These are phyloP conservation scores for Tephrocybe sp. DNA, from an alignment of 768 basidiomycete species.

Conservation along the genomic window DNA sequence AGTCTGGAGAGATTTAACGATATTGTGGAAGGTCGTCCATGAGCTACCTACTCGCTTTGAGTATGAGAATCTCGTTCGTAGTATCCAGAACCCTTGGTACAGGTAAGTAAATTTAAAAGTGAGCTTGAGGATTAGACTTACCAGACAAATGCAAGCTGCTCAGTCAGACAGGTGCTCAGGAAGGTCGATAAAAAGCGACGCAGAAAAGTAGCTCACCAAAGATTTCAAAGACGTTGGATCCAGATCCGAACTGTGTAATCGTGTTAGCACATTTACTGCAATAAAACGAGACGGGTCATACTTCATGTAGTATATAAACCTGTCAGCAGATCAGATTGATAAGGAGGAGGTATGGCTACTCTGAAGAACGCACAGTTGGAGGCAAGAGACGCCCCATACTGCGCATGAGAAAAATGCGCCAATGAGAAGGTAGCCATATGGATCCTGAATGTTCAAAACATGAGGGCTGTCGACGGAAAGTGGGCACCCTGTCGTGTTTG, in stretches of 20 bases:
- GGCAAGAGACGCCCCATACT: background rate
- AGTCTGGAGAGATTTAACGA: background rate
- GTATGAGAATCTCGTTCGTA: background rate
- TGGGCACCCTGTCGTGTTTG: background rate
- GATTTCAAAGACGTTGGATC: background rate
- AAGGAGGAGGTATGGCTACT: background rate
- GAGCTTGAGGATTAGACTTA: background rate
- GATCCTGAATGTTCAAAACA: background rate
- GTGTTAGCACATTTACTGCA: no score
- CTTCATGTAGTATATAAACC: conserved; percentile 4
- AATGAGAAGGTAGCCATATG: background rate
- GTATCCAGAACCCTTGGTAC: background rate
- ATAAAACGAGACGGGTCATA: background rate
- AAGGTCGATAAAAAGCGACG: accelerated
- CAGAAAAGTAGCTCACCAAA: background rate
- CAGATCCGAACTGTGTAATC: background rate
- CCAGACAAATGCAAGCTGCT: background rate
- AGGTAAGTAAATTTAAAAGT: no score
- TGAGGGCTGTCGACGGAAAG: background rate
- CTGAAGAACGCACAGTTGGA: background rate
- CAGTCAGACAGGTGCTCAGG: no score
- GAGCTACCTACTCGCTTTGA: background rate
- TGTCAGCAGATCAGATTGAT: background rate
- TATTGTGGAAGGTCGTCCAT: background rate
- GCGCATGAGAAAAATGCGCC: conserved; percentile 1